Evolutionary conservation across 257 asterid genomes (phyloP), one percentile per base, ranked within the genome.

Genomic region (Jacaranda mimosifolia): DNA sequence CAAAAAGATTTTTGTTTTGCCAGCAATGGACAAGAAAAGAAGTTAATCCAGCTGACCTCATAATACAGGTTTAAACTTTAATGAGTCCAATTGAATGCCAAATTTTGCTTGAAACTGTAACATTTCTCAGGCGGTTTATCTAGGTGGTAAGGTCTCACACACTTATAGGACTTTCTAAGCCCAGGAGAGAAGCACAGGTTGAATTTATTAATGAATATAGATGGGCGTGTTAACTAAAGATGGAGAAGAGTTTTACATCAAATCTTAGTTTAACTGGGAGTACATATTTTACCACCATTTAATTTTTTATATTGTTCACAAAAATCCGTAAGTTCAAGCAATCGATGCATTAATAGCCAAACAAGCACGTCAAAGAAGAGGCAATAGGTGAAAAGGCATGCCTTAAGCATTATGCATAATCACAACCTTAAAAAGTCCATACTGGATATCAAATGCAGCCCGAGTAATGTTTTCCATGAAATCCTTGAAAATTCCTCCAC

Each of bases 401-500:
- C 55, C 65, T 46, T 40, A 63, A 69, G 62, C 56, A 36, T 46
- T 65, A 70, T 26, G 69, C 40, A 68, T 72, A 66, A 67, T 62
- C 68, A 81, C 86, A 77, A 93, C 99, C 99, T 96, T 96, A 89
- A 96, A 96, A 77, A 96, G 86, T 68, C 98, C 99, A 83, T 96
- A 91, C 85, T 96, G 99, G 79, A 89, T 86, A 85, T 96, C 97
- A 89, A 96, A 96, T 64, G 97, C 97, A 63, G 97, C 91, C 48
- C 88, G 91, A 73, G 97, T 89, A 78, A 93, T 87, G 81, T 88
- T 91, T 83, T 96, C 99, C 99, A 96, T 96, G 85, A 96, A 96
- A 86, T 96, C 99, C 83, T 96, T 96, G 91, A 96, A 96, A 85
- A 93, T 96, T 68, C 99, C 99, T 88, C 99, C 99, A 83, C 99